phyloP scores from a whole-genome alignment of 495 filamentous ascomycete genomes.

The Tetracladium marchalianum region DNA sequence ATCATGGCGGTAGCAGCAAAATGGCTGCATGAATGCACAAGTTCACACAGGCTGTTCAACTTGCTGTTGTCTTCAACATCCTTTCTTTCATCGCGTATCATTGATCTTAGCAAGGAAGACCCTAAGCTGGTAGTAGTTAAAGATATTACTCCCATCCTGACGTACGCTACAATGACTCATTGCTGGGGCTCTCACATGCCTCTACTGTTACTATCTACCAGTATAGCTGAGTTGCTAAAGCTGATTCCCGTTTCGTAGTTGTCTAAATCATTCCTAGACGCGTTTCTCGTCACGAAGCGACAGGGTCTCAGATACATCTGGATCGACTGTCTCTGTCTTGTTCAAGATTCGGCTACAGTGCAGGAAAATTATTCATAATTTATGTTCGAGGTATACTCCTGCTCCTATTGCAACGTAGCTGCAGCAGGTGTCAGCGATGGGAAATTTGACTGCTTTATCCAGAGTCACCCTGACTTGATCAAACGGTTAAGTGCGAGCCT shows the following conservation, averaged over 20 bases:
- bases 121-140: not conserved
- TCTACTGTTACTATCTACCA: not conserved
- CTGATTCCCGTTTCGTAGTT: not conserved
- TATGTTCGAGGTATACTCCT: not conserved
- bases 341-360: not conserved
- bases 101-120: not conserved
- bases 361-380: not conserved
- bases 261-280: conserved; percentile 1
- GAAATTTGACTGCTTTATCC: not conserved
- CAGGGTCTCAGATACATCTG: not conserved
- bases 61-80: not conserved
- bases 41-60: not conserved
- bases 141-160: not conserved
- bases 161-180: not conserved
- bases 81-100: not conserved
- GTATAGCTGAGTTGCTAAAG: not conserved
- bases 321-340: conserved; percentile 3
- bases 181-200: not conserved
- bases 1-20: not conserved
- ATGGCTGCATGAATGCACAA: not conserved
- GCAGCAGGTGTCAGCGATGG: not conserved
- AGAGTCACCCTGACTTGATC: not conserved
- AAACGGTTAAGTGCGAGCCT: not conserved
- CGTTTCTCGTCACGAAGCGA: not conserved
- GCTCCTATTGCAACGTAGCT: conserved; percentile 1